phyloP scores from a whole-genome alignment of 768 basidiomycete species.

The Galerina sulciceps region DNA sequence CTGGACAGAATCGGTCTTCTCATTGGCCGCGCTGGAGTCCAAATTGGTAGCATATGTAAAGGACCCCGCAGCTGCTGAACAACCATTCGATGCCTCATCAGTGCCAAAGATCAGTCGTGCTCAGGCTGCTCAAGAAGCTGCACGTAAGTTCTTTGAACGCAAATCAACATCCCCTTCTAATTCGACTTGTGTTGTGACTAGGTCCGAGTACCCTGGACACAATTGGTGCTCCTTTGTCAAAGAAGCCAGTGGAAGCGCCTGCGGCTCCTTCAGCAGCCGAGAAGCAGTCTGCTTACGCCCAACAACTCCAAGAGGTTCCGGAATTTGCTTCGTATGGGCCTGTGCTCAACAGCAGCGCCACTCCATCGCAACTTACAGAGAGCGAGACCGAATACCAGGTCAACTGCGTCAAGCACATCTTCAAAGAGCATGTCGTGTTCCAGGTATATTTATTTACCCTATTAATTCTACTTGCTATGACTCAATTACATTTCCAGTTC shows the following conservation, averaged over 20 bases:
- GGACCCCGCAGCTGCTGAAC: slow-evolving; percentile 68
- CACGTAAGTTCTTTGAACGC: slow-evolving; percentile 57
- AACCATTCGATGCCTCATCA: slow-evolving; percentile 82
- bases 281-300: slow-evolving; percentile 83
- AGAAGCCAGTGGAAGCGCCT: slow-evolving; percentile 61
- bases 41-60: slow-evolving; percentile 95
- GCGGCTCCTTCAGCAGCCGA: slow-evolving; percentile 85
- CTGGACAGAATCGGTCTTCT: slow-evolving; percentile 86
- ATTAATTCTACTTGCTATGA: not conserved
- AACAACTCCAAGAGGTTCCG: slow-evolving; percentile 85
- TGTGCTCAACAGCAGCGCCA: slow-evolving; percentile 83
- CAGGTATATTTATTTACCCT: slow-evolving; percentile 56
- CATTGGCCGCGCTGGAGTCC: slow-evolving; percentile 85
- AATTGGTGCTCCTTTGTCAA: slow-evolving; percentile 70
- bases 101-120: slow-evolving; percentile 95
- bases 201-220: slow-evolving; percentile 89
- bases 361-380: slow-evolving; percentile 86
- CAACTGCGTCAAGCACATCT: slow-evolving; percentile 94
- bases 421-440: slow-evolving; percentile 95
- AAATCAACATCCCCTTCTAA: not conserved
- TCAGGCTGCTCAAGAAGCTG: slow-evolving; percentile 87
- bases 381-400: slow-evolving; percentile 98
- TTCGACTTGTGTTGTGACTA: slow-evolving; percentile 30
- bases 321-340: slow-evolving; percentile 86
- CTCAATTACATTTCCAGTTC: slow-evolving; percentile 58